Percentiles rank a stretch among this genome's conserved stretches.
These are phyloP conservation scores for Diplodia sapinea DNA, from an alignment of 2,329 filamentous ascomycete genomes.

Conservation along the genomic window DNA sequence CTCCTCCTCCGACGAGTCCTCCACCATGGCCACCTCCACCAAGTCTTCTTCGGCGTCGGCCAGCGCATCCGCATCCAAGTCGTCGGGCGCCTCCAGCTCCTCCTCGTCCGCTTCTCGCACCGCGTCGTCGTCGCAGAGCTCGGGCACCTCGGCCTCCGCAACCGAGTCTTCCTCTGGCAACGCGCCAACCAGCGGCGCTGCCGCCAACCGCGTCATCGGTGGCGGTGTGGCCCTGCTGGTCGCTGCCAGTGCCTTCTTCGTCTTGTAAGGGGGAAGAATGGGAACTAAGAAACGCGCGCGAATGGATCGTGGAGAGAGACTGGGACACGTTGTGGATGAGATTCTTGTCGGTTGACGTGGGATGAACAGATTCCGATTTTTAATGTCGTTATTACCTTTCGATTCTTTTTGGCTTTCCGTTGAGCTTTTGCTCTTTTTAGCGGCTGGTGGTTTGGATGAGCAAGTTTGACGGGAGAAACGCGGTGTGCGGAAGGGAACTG, in stretches of 20 bases:
- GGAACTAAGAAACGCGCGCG: not conserved
- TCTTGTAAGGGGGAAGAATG: conserved; percentile 1
- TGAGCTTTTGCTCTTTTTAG: not conserved
- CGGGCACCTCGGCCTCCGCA: not conserved
- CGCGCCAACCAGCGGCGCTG: conserved; percentile 15
- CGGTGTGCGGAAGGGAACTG: conserved; percentile 25
- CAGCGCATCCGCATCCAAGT: conserved; percentile 30
- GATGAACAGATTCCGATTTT: not conserved
- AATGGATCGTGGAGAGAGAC: not conserved
- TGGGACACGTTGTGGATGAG: not conserved
- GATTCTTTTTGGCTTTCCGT: not conserved
- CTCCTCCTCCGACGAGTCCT: conserved; percentile 31
- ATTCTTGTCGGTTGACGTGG: not conserved
- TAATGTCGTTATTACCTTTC: conserved; percentile 2
- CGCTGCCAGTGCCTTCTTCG: conserved; percentile 14
- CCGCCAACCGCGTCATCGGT: conserved; percentile 14
- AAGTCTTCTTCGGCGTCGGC: conserved; percentile 35
- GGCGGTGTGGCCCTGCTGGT: conserved; percentile 16
- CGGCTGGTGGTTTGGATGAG: not conserved
- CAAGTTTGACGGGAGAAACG: not conserved
- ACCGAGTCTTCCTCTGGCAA: conserved; percentile 21
- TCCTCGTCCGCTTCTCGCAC: conserved; percentile 36
- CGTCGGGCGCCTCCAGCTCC: conserved; percentile 36
- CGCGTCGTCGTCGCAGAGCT: conserved; percentile 15
- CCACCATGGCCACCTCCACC: conserved; percentile 34